Evolutionary conservation across 75 land plant genomes (phyloP).

Genomic region (Selaginella moellendorffii): DNA sequence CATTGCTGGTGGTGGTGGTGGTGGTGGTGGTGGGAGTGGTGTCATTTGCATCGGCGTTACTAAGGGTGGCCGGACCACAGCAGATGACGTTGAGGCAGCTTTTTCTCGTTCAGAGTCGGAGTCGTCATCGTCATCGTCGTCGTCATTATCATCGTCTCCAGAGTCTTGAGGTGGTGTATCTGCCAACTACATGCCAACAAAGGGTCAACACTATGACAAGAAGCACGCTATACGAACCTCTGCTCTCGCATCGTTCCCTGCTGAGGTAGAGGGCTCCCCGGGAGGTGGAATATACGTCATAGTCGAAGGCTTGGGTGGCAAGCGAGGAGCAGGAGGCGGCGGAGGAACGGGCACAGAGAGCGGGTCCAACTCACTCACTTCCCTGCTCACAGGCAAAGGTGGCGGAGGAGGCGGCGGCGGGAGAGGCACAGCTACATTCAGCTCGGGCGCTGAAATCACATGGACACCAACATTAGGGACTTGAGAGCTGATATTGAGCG

Average conservation of each 20-base stretch:
- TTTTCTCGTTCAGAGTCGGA: no score
- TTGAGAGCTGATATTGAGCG: not conserved
- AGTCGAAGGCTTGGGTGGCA: conserved; percentile 15
- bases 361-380: conserved; percentile 19
- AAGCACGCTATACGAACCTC: not conserved
- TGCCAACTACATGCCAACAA: no score
- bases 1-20: conserved; percentile 56
- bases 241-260: not conserved
- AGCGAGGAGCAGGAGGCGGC: conserved; percentile 78
- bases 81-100: no score
- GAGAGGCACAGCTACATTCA: conserved; percentile 27
- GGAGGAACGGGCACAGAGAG: conserved; percentile 80
- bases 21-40: conserved; percentile 37
- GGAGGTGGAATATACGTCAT: not conserved
- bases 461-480: not conserved
- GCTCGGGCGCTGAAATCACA: conserved; percentile 10
- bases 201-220: not conserved
- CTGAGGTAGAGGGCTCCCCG: not conserved
- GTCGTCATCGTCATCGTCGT: no score
- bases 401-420: conserved; percentile 88
- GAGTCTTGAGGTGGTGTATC: no score
- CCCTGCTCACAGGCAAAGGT: conserved; percentile 41
- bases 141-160: no score
- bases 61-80: conserved; percentile 32
- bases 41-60: not conserved